Evolutionary conservation across 805 yeast genomes (phyloP), one percentile per base, ranked within the genome.

Genomic region (Komagataella pseudopastoris): DNA sequence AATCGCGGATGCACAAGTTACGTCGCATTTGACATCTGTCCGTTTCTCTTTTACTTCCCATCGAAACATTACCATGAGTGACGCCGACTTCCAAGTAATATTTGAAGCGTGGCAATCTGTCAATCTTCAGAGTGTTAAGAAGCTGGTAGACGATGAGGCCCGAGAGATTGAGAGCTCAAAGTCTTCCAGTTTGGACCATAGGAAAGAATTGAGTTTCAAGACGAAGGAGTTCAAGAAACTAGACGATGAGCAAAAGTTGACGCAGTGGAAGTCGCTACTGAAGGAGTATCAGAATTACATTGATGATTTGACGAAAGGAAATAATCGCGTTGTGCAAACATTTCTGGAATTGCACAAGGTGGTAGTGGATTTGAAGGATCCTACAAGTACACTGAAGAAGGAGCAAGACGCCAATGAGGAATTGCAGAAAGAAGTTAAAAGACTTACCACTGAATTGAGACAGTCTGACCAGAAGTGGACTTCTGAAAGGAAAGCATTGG

Each of bases 281-380:
- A 81, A 80, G 59, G 71, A 80, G 47, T 91, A 93, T 61, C 99
- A 91, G 65, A 78, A 81, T 52, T 97, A 89, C 62, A 86, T 91
- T 59, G 99, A 91, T 63, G 70, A 73, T 46, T 70, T 91, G 56
- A 87, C 96, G 1, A 78, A 79, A 56, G 79, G 93, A 55, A 81
- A 87, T 51, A 88, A 90, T 61, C 71, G 65, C 47, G 79, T 86
- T 1, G 98, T 93, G 60, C 71, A 75, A 44, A 74, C 81, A 30
- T 84, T 93, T 60, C 78, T 89, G 62, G 80, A 81, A 17, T 71
- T 87, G 20, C 91, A 91, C 68, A 71, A 87, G 52, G 71, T 80
- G 14, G 68, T 91, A 4, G 87, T 89, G 4, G 96, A 90, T 63
- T 90, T 95, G 0, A 97, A 97, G 0, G 97, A 91, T 67, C 98